phyloP scores from a whole-genome alignment of 306 rosid genomes.

The Canavalia gladiata region DNA sequence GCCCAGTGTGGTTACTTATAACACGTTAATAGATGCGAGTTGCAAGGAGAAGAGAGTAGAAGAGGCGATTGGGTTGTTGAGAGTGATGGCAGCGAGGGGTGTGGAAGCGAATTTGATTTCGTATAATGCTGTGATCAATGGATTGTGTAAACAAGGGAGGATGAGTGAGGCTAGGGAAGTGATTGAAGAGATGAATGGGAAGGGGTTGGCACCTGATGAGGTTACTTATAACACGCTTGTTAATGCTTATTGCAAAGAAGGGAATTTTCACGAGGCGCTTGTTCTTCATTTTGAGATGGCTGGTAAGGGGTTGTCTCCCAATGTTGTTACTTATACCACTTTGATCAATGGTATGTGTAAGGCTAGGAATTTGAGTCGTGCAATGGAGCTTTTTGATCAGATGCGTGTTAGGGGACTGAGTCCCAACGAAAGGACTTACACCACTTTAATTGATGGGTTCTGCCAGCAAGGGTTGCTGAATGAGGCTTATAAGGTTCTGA shows the following conservation, averaged over 20 bases:
- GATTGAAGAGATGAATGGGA: conserved; percentile 69
- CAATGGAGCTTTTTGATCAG: conserved; percentile 71
- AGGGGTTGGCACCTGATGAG: conserved; percentile 71
- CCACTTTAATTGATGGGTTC: conserved; percentile 84
- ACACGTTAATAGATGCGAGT: conserved; percentile 72
- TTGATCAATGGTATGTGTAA: conserved; percentile 83
- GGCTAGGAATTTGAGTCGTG: conserved; percentile 78
- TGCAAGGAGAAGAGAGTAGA: conserved; percentile 65
- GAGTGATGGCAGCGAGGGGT: conserved; percentile 62
- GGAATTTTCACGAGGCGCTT: conserved; percentile 84
- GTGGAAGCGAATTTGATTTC: conserved; percentile 82
- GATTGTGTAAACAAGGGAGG: conserved; percentile 74
- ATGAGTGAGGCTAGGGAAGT: conserved; percentile 63
- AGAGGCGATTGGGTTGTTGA: conserved; percentile 66
- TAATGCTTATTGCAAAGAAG: conserved; percentile 80
- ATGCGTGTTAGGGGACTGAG: conserved; percentile 74
- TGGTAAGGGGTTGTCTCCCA: conserved; percentile 75
- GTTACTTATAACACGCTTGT: conserved; percentile 84
- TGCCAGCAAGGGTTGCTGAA: conserved; percentile 72
- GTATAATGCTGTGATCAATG: conserved; percentile 80
- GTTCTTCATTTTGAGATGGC: conserved; percentile 78
- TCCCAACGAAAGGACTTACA: conserved; percentile 84
- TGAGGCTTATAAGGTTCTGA: conserved; percentile 73
- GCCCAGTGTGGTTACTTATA: conserved; percentile 80
- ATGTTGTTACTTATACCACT: conserved; percentile 86